Base-by-base conservation (phyloP, 1,139 yeast genomes). In the Lodderomyces theae region DNA sequence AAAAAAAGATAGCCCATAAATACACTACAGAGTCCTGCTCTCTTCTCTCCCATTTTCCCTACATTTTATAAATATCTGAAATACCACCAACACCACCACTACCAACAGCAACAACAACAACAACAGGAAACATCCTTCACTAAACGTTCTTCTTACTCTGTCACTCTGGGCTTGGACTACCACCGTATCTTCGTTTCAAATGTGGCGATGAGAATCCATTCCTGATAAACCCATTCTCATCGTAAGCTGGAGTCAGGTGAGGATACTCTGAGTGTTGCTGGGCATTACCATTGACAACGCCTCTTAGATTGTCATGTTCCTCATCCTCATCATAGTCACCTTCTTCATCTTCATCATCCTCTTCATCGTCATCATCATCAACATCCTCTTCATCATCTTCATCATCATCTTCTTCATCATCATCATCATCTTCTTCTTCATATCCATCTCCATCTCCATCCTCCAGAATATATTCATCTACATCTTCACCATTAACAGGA, bases 171-270 rank as follows among this genome's bases (percentile, higher is more conserved):
- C n/a, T 19, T 25, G 8, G 15, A 15, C 41, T 29, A 23, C 34
- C 35, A 26, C 52, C 48, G 37, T 54, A 51, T 35, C 61, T 53
- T 38, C 71, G 47, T 45, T 66, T 66, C 37, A 66, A 56, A 50
- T 65, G 71, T 6, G 71, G 70, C 2, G 70, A 65, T 5, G 68
- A 62, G 6, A 64, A 54, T 3, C 66, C 64, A 45, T 62, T 66
- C 10, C 53, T 40, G 40, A 64, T 60, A 40, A 53, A 54, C 3
- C 70, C 70, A 15, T 51, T 45, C 4, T 49, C 35, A 41, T 64
- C 54, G 43, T 56, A 64, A 32, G 51, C 18, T 39, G 21, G 42
- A 44, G 11, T 34, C 31, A n/a, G 28, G 9, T 32, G 5, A n/a
- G 23, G 34, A 7, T 28, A n/a, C n/a, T n/a, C n/a, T n/a, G n/a